phyloP scores from a whole-genome alignment of 345 rosid species.

The Syzygium jambos region DNA sequence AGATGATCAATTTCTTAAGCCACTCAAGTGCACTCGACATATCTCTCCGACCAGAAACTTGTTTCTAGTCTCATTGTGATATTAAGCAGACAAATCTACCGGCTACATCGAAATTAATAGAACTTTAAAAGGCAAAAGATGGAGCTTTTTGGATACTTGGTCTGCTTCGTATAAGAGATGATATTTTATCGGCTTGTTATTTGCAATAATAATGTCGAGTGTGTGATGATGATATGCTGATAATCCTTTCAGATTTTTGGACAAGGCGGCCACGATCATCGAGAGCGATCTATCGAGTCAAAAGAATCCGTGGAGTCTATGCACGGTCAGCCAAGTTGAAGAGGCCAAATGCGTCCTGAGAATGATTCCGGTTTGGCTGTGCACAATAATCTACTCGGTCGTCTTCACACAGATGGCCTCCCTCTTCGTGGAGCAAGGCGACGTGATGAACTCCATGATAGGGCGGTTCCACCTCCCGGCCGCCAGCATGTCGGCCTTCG shows the following conservation, averaged over 20 bases:
- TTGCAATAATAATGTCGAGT: neutral
- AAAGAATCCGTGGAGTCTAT: constrained; percentile 26
- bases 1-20: neutral
- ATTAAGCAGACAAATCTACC: neutral
- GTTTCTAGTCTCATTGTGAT: neutral
- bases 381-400: constrained; percentile 44
- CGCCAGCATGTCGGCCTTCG: constrained; percentile 46
- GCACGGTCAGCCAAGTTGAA: constrained; percentile 49
- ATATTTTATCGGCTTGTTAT: neutral
- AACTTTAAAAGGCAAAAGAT: neutral
- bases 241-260: constrained; percentile 23
- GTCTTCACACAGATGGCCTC: constrained; percentile 54
- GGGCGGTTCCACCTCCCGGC: constrained; percentile 35
- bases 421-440: constrained; percentile 47
- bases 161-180: neutral
- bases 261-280: constrained; percentile 37
- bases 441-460: constrained; percentile 27
- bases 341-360: constrained; percentile 41
- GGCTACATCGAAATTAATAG: neutral
- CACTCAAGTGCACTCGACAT: neutral
- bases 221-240: neutral
- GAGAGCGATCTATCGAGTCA: constrained; percentile 6
- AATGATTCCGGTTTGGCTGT: constrained; percentile 39
- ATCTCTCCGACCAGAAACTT: neutral
- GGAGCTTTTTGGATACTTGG: neutral